A percentile compares a stretch with the other conserved stretches of the same genome.
phyloP scores from a whole-genome alignment of 441 rosid species.

The Populus tomentosa region DNA sequence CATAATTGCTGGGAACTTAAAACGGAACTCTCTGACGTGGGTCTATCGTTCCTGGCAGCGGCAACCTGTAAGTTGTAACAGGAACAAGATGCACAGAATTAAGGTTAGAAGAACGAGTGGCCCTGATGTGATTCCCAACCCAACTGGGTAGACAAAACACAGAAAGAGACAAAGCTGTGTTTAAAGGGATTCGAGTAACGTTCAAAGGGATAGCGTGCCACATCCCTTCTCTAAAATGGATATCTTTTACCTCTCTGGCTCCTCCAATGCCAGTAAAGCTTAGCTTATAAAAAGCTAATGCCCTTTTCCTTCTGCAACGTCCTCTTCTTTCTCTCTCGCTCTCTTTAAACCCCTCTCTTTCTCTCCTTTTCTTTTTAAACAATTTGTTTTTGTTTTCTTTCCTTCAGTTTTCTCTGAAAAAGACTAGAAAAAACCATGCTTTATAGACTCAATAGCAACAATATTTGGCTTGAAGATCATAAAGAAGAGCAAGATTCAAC shows the following conservation, averaged over 20 bases:
- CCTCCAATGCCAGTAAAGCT: slow-evolving; percentile 7
- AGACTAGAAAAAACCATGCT: slow-evolving; percentile 30
- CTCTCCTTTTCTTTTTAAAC: neutral
- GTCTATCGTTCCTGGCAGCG: no score
- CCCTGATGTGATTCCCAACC: neutral
- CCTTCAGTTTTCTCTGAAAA: slow-evolving; percentile 15
- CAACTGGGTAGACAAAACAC: neutral
- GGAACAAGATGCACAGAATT: neutral
- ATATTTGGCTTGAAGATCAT: slow-evolving; percentile 37
- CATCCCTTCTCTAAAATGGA: slow-evolving; percentile 2
- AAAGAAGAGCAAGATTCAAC: slow-evolving; percentile 30
- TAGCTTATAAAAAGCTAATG: slow-evolving; percentile 20
- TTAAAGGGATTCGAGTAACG: slow-evolving; percentile 32
- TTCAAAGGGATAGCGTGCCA: slow-evolving; percentile 22
- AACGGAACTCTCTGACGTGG: no score
- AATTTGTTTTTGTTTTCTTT: neutral
- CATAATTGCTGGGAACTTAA: neutral
- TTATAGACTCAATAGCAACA: slow-evolving; percentile 29
- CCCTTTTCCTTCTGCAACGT: slow-evolving; percentile 45
- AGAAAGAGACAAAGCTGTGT: slow-evolving; percentile 3
- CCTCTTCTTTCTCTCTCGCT: slow-evolving; percentile 5
- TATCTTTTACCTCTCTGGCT: slow-evolving; percentile 2
- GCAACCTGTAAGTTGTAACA: no score
- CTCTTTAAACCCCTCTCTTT: neutral
- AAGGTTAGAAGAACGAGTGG: slow-evolving; percentile 1